Conservation (phyloP, 1,139 yeast genomes). For the Protomyces gravidus region DNA sequence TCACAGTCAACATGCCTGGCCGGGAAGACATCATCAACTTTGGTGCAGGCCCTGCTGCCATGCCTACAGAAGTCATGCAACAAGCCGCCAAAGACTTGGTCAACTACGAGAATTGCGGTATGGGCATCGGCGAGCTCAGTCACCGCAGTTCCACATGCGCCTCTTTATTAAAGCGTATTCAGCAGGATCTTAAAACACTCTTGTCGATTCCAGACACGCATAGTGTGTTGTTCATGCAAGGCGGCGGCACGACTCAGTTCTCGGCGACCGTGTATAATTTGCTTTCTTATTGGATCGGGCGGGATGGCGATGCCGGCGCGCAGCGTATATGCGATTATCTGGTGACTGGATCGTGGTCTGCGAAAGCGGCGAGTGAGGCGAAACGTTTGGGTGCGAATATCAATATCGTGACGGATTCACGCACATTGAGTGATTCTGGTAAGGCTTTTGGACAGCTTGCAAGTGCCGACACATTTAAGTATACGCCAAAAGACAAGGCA, state of each 20-base stretch:
- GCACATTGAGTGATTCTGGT: slow-evolving; percentile 39
- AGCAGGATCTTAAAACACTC: slow-evolving; percentile 58
- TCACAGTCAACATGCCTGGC: neutral
- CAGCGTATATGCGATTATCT: slow-evolving; percentile 81
- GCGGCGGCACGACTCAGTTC: slow-evolving; percentile 96
- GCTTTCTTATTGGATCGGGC: slow-evolving; percentile 65
- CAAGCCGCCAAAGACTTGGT: slow-evolving; percentile 82
- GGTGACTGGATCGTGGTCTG: slow-evolving; percentile 90
- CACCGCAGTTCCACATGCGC: slow-evolving; percentile 86
- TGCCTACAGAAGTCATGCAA: slow-evolving; percentile 77
- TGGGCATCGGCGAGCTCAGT: slow-evolving; percentile 93
- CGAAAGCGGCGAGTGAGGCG: slow-evolving; percentile 83
- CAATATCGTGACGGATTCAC: slow-evolving; percentile 64
- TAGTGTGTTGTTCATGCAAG: slow-evolving; percentile 90
- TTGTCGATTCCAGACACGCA: slow-evolving; percentile 81
- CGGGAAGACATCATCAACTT: slow-evolving; percentile 48
- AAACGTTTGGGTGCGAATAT: slow-evolving; percentile 72
- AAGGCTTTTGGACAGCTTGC: slow-evolving; percentile 70
- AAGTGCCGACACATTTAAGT: slow-evolving; percentile 44
- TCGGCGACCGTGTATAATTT: slow-evolving; percentile 81
- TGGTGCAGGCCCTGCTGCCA: slow-evolving; percentile 96
- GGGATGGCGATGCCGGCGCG: slow-evolving; percentile 48
- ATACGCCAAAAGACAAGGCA: slow-evolving; percentile 50
- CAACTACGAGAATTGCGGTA: slow-evolving; percentile 60
- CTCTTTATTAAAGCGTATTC: slow-evolving; percentile 70